Evolutionary conservation across 768 basidiomycete species (phyloP), one percentile per base, ranked within the genome.

Genomic region (Termitomyces sp.): DNA sequence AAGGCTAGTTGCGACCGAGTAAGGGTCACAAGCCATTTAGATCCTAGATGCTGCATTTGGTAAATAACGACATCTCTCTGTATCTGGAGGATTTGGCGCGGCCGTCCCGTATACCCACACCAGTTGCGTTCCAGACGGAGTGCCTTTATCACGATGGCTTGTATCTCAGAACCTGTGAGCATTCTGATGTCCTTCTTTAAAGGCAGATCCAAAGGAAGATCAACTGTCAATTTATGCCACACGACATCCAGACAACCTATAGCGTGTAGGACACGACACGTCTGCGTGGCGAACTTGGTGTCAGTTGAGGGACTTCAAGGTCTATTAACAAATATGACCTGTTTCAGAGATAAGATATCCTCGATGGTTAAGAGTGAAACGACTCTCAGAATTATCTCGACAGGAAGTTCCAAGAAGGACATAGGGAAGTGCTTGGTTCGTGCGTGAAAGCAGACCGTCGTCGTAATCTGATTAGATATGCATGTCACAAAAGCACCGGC

Each of bases 201-300:
- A 30, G 78, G 74, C 0, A 80, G 63, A 64, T 83, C 78, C 55
- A 78, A 66, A 54, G 82, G 79, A 33, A 85, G 65, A 64, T 79
- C 76, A 33, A 79, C 59, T 36, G 72, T 71, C 57, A 80, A 61
- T 35, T 74, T 73, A 67, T 80, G 84, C 83, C 83, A 85, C 40
- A 83, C 67, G 66, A 82, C 83, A 64, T 86, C 79, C 41, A 68
- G 68, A 50, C 73, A 74, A 14, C 74, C 76, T 44, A 80, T 74
- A n/a, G 76, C 75, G 70, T 86, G 77, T 57, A 84, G 68, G 59
- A 70, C 78, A 78, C 84, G 85, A 76, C 82, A 82, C 67, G 81
- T 78, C 81, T 86, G 67, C 71, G 72, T 74, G 72, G 67, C n/a
- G 22, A 51, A 30, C n/a, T n/a, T n/a, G 18, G 26, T 43, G n/a